Conservation (phyloP, 139 green algal genomes). For the Klebsormidium nitens region DNA sequence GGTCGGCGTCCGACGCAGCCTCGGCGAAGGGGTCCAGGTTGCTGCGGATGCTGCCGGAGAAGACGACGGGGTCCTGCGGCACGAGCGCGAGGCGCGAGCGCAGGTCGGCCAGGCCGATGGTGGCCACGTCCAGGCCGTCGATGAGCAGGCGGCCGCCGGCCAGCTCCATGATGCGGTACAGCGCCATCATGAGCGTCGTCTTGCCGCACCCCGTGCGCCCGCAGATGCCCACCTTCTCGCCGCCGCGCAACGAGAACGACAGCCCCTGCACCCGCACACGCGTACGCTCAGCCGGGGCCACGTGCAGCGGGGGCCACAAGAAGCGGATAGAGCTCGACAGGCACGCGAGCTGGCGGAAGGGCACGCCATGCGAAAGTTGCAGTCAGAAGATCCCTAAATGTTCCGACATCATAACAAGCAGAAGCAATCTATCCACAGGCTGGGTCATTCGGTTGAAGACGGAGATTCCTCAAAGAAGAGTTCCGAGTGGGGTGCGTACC, state of each 20-base stretch:
- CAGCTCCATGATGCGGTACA: constrained; percentile 80
- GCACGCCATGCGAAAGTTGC: no score
- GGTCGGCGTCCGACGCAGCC: constrained; percentile 45
- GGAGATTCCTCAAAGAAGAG: no score
- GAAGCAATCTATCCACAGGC: no score
- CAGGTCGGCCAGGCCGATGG: constrained; percentile 54
- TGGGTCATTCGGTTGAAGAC: no score
- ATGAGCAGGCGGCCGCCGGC: constrained; percentile 33
- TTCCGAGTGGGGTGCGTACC: no score
- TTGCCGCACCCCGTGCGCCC: constrained; percentile 70
- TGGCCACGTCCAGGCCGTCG: constrained; percentile 40
- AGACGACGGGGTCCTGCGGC: constrained; percentile 89
- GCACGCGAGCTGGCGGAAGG: no score
- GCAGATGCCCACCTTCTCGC: constrained; percentile 64
- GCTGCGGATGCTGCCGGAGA: constrained; percentile 78
- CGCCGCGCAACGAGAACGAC: constrained; percentile 43
- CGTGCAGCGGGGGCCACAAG: no score
- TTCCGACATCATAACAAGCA: no score
- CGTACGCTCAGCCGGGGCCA: no score
- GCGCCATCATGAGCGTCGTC: constrained; percentile 56
- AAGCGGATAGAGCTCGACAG: no score
- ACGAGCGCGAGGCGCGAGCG: constrained; percentile 56
- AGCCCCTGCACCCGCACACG: no score
- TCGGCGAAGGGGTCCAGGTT: constrained; percentile 92
- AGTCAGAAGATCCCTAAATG: no score